Evolutionary conservation across 768 basidiomycete species (phyloP).

Genomic region (Lentinula raphanica): DNA sequence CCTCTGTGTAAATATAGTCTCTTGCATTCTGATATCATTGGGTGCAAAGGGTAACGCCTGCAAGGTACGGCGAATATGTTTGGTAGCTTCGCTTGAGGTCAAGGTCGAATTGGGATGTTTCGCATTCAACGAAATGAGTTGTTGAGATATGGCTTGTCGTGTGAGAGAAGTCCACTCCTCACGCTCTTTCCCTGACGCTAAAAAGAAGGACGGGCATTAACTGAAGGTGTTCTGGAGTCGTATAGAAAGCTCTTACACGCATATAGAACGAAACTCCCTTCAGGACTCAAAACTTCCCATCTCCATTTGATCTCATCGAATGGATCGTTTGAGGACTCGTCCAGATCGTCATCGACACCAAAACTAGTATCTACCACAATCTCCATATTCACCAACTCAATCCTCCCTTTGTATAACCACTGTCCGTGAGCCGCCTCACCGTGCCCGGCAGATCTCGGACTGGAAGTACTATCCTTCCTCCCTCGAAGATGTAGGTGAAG

Average conservation of each 20-base stretch:
- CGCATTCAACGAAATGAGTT: slow-evolving; percentile 65
- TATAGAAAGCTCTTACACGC: slow-evolving; percentile 39
- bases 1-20: background rate
- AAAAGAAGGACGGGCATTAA: slow-evolving; percentile 5
- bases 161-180: slow-evolving; percentile 66
- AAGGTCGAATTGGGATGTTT: slow-evolving; percentile 78
- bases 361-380: slow-evolving; percentile 46
- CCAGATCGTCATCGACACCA: background rate
- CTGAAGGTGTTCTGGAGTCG: no score
- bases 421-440: slow-evolving; percentile 42
- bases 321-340: background rate
- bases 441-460: background rate
- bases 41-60: slow-evolving; percentile 71
- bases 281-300: slow-evolving; percentile 74
- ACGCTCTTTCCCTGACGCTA: slow-evolving; percentile 51
- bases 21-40: slow-evolving; percentile 36
- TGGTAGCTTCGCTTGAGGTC: slow-evolving; percentile 70
- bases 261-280: slow-evolving; percentile 71
- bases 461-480: background rate
- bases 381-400: slow-evolving; percentile 70
- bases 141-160: slow-evolving; percentile 61
- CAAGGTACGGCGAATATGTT: slow-evolving; percentile 67
- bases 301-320: slow-evolving; percentile 20
- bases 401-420: slow-evolving; percentile 70
- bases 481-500: background rate